These are phyloP conservation scores for Arthrobotrys entomopaga DNA, from an alignment of 2,329 filamentous ascomycete genomes.

Conservation along the genomic window DNA sequence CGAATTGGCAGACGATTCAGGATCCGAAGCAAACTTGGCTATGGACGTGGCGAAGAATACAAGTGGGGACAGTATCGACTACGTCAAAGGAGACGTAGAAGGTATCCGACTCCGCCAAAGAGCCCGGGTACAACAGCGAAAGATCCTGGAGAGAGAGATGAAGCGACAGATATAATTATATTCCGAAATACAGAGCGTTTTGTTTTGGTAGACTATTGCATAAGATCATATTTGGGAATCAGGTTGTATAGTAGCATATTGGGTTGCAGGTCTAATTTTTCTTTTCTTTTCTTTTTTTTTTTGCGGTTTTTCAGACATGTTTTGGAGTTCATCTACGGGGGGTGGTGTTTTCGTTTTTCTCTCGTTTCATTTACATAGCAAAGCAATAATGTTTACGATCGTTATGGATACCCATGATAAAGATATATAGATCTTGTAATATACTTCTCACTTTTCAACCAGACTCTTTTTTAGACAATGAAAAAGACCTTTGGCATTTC, in stretches of 20 bases:
- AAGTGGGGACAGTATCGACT: conserved; percentile 36
- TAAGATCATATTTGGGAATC: conserved; percentile 6
- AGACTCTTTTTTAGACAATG: not conserved
- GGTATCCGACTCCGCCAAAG: conserved; percentile 40
- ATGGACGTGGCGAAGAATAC: conserved; percentile 21
- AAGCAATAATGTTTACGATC: conserved; percentile 31
- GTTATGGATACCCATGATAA: conserved; percentile 50
- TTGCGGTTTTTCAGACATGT: conserved; percentile 15
- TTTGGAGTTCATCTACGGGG: conserved; percentile 26
- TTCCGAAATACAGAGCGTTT: too few relatives aligned
- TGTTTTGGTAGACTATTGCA: not conserved
- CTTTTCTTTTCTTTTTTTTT: not conserved
- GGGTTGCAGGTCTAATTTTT: conserved; percentile 1
- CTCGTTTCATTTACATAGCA: conserved; percentile 23
- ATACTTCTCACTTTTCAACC: not conserved
- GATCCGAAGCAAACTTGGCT: conserved; percentile 31
- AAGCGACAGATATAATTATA: conserved; percentile 54
- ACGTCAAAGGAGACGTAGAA: conserved; percentile 36
- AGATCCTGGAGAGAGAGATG: conserved; percentile 52
- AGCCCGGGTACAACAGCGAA: conserved; percentile 35
- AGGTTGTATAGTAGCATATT: not conserved
- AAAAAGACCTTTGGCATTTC: not conserved
- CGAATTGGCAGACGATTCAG: conserved; percentile 23
- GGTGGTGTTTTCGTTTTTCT: conserved; percentile 9
- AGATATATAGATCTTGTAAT: conserved; percentile 35